Conservation (phyloP, 2,329 filamentous ascomycete genomes). For the Aspergillus viridinutans region DNA sequence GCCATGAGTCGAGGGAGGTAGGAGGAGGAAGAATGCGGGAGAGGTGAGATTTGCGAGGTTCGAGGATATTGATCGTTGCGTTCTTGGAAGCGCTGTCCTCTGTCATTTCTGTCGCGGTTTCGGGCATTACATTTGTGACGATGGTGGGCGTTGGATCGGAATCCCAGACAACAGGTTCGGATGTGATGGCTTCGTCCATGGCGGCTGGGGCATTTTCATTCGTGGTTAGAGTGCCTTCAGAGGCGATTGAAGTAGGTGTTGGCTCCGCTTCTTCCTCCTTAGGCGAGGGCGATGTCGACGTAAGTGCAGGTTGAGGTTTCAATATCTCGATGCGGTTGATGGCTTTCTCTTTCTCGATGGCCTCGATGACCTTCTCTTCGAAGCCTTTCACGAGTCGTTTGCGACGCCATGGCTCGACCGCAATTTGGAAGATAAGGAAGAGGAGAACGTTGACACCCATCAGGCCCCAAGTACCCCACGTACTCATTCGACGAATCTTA, state of each 20-base stretch:
- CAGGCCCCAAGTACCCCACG: slow-evolving; percentile 96
- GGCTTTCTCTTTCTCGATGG: slow-evolving; percentile 63
- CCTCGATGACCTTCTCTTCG: slow-evolving; percentile 68
- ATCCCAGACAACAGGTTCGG: slow-evolving; percentile 2
- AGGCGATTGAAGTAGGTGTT: neutral
- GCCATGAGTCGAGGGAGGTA: slow-evolving; percentile 43
- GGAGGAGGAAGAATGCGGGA: slow-evolving; percentile 19
- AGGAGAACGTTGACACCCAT: slow-evolving; percentile 96
- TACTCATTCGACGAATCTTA: slow-evolving; percentile 91
- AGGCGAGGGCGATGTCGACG: slow-evolving; percentile 1
- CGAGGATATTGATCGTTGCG: slow-evolving; percentile 3
- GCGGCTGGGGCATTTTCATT: slow-evolving; percentile 1
- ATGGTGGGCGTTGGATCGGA: neutral
- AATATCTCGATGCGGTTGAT: slow-evolving; percentile 15
- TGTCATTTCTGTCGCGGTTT: neutral
- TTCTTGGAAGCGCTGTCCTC: neutral
- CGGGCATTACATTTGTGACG: neutral
- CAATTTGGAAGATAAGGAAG: slow-evolving; percentile 79
- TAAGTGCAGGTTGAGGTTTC: neutral
- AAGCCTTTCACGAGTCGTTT: slow-evolving; percentile 75
- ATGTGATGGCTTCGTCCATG: neutral
- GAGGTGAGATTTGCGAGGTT: slow-evolving; percentile 22
- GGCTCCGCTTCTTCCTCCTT: neutral
- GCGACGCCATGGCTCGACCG: slow-evolving; percentile 89
- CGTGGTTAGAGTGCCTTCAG: neutral